Conservation (phyloP, 257 asterid genomes). For the Nicotiana otophora region DNA sequence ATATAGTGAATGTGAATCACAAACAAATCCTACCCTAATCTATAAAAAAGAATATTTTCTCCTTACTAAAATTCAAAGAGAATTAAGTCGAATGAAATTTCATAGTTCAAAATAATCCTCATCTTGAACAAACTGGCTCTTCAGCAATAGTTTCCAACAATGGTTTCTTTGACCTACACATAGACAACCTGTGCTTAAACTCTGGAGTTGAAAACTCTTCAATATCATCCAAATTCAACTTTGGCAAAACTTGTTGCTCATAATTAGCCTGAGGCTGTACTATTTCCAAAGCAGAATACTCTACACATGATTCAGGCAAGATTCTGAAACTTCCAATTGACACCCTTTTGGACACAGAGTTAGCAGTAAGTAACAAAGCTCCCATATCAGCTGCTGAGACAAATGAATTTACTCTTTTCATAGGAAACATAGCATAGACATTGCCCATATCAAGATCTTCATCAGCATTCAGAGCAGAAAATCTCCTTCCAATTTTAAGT, state of each 20-base stretch:
- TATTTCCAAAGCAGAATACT: not conserved
- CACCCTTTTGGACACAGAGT: conserved; percentile 40
- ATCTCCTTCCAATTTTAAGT: conserved; percentile 62
- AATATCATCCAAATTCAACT: conserved; percentile 56
- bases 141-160: conserved; percentile 77
- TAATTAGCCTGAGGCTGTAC: not conserved
- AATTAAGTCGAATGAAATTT: not conserved
- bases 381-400: conserved; percentile 73
- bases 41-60: not conserved
- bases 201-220: conserved; percentile 51
- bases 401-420: conserved; percentile 55
- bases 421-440: conserved; percentile 63
- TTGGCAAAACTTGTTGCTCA: conserved; percentile 20
- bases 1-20: not conserved
- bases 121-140: conserved; percentile 42
- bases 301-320: conserved; percentile 39
- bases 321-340: conserved; percentile 37
- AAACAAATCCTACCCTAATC: not conserved
- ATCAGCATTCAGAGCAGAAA: conserved; percentile 67
- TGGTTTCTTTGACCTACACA: conserved; percentile 83
- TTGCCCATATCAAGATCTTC: conserved; percentile 71
- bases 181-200: conserved; percentile 46
- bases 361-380: conserved; percentile 54
- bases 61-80: not conserved
- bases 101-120: not conserved